A percentile compares a stretch with the other conserved stretches of the same genome.
phyloP scores from a whole-genome alignment of 257 asterid genomes.

The Lycium ferocissimum region DNA sequence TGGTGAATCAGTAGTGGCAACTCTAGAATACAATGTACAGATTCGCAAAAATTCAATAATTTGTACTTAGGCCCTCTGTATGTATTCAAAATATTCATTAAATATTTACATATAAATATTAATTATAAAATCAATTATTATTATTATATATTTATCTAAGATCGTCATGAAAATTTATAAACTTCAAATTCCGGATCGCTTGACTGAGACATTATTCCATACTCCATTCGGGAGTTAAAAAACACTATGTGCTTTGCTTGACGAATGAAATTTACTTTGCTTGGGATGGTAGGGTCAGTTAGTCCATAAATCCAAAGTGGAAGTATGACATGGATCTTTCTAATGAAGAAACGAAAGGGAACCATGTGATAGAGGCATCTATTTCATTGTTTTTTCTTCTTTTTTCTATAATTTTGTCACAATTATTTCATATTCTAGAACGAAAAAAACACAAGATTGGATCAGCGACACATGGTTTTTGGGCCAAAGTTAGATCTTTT shows the following conservation, averaged over 20 bases:
- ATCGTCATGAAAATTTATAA: no score
- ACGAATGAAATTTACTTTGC: not conserved
- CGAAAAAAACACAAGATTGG: not conserved
- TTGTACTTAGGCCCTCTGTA: no score
- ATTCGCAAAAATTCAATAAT: no score
- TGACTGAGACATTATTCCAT: no score
- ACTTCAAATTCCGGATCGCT: no score
- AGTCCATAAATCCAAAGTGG: not conserved
- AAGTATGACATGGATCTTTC: constrained; percentile 16
- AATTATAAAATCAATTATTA: no score
- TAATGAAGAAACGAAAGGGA: not conserved
- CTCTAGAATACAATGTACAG: no score
- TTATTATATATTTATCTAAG: no score
- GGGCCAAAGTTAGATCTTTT: not conserved
- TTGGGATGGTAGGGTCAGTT: not conserved
- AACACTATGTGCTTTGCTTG: not conserved
- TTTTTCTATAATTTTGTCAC: not conserved
- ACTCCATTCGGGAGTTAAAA: not conserved
- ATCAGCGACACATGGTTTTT: not conserved
- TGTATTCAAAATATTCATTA: no score
- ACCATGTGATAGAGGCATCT: constrained; percentile 17
- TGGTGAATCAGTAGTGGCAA: no score
- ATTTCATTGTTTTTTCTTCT: not conserved
- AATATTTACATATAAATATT: no score
- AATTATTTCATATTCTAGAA: not conserved